Base-by-base conservation (phyloP, 2,329 filamentous ascomycete species). In the Pseudogymnoascus sp. region DNA sequence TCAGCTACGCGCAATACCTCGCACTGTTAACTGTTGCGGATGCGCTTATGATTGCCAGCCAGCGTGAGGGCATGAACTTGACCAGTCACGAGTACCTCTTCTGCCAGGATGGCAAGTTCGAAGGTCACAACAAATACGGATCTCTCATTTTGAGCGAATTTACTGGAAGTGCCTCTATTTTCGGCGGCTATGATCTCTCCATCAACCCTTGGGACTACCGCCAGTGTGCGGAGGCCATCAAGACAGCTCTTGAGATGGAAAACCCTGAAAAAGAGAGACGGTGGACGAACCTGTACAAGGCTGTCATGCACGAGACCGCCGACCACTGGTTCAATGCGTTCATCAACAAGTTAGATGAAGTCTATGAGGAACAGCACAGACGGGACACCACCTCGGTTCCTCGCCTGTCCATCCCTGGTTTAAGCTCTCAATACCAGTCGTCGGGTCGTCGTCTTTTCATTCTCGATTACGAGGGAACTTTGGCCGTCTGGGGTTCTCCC, bases 161-260 rank as follows among this genome's bases (percentile, higher is more conserved):
- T 72, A 96, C 93, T 1, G 95, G 93, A 23, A 96, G 92, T 64
- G 88, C 93, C 1, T 91, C 90, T 0, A 82, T 97, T 1, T 96
- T 97, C 70, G 85, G 86, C 14, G 85, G 88, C 52, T 85, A 90
- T 63, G 89, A 95, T 66, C 82, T 97, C 12, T 84, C 90, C 0
- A 89, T 97, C 70, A 97, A 97, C 72, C 93, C 93, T 0, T 97
- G 93, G 93, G 91, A 97, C 73, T 96, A 96, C 74, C 85, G 88
- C 37, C 86, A 91, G 72, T 96, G 91, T 69, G 90, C 92, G 60
- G 87, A 95, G 33, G 91, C 92, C 8, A 93, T 97, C 76, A 88
- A 89, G 73, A 81, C 83, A 61, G 92, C 93, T 0, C 79, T 97
- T 16, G 89, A 93, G 67, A 96, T 97, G 88, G 78, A 76, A 2